phyloP scores from a whole-genome alignment of 768 basidiomycete species.

The Kwoniella botswanensis region DNA sequence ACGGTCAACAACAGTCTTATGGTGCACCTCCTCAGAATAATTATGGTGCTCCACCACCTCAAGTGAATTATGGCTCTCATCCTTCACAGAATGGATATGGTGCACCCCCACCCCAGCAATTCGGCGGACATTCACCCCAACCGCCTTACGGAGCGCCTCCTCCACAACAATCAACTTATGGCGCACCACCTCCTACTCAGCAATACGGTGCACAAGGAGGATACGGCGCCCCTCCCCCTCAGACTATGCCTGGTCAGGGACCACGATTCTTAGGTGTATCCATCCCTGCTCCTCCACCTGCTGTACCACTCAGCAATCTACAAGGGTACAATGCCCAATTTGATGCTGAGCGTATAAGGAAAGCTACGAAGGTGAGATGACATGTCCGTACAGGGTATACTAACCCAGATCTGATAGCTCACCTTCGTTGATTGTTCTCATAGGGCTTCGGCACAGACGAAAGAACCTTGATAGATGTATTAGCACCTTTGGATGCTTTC shows the following conservation, averaged over 20 bases:
- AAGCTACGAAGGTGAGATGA: slow-evolving; percentile 58
- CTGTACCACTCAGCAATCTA: slow-evolving; percentile 44
- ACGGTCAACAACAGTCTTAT: slow-evolving; percentile 27
- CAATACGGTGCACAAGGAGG: slow-evolving; percentile 21
- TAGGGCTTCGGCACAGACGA: slow-evolving; percentile 58
- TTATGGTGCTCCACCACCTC: slow-evolving; percentile 21
- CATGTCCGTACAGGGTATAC: not conserved
- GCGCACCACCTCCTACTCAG: slow-evolving; percentile 10
- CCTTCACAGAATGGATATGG: slow-evolving; percentile 18
- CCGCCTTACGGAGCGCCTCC: slow-evolving; percentile 26
- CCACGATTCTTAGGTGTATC: slow-evolving; percentile 42
- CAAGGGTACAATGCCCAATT: slow-evolving; percentile 53
- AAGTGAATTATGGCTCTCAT: slow-evolving; percentile 18
- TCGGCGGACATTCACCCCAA: slow-evolving; percentile 20
- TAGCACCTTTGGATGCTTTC: slow-evolving; percentile 54
- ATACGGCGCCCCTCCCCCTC: slow-evolving; percentile 37
- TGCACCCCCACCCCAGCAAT: slow-evolving; percentile 35
- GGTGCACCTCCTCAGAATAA: slow-evolving; percentile 21
- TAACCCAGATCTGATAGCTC: not conserved
- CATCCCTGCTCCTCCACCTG: slow-evolving; percentile 56
- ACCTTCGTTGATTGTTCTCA: not conserved
- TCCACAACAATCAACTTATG: slow-evolving; percentile 11
- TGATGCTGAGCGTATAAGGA: slow-evolving; percentile 57
- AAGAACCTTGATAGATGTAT: slow-evolving; percentile 49
- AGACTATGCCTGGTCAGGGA: slow-evolving; percentile 10